Conservation (phyloP, 495 filamentous ascomycete genomes). For the Hypoxylon perforatum region DNA sequence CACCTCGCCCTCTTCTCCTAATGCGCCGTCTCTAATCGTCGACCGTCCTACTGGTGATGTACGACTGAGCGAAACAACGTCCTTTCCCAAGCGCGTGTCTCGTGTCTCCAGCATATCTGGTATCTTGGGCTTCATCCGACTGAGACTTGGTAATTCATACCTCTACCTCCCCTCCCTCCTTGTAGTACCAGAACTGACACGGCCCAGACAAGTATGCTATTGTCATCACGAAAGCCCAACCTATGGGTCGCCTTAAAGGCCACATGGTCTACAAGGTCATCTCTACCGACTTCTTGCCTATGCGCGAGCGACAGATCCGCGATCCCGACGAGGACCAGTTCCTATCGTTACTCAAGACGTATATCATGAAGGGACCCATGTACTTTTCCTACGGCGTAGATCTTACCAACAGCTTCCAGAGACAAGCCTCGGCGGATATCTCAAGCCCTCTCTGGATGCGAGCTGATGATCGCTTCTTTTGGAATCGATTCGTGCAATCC, state of each 20-base stretch:
- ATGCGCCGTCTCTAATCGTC: slow-evolving; percentile 85
- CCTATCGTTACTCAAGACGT: slow-evolving; percentile 77
- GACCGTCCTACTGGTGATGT: slow-evolving; percentile 94
- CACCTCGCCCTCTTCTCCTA: slow-evolving; percentile 91
- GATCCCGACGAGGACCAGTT: slow-evolving; percentile 95
- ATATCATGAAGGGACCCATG: slow-evolving; percentile 87
- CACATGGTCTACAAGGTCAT: slow-evolving; percentile 94
- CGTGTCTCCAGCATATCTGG: slow-evolving; percentile 82
- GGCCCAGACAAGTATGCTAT: slow-evolving; percentile 92
- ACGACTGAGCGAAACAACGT: slow-evolving; percentile 79
- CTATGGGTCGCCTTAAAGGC: slow-evolving; percentile 88
- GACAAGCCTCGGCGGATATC: slow-evolving; percentile 78
- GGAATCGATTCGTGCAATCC: slow-evolving; percentile 92
- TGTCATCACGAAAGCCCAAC: slow-evolving; percentile 92
- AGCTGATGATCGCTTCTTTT: slow-evolving; percentile 98
- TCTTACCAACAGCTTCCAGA: slow-evolving; percentile 93
- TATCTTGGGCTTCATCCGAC: slow-evolving; percentile 88
- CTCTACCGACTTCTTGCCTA: slow-evolving; percentile 90
- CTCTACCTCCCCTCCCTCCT: background rate
- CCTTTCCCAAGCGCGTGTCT: slow-evolving; percentile 83
- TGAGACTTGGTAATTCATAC: slow-evolving; percentile 79
- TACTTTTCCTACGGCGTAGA: slow-evolving; percentile 98
- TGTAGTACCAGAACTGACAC: slow-evolving; percentile 26
- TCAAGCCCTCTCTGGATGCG: slow-evolving; percentile 85
- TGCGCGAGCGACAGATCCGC: slow-evolving; percentile 89